These are phyloP conservation scores for Flaveria ramosissima DNA, from an alignment of 129 eudicot genomes.

Conservation along the genomic window DNA sequence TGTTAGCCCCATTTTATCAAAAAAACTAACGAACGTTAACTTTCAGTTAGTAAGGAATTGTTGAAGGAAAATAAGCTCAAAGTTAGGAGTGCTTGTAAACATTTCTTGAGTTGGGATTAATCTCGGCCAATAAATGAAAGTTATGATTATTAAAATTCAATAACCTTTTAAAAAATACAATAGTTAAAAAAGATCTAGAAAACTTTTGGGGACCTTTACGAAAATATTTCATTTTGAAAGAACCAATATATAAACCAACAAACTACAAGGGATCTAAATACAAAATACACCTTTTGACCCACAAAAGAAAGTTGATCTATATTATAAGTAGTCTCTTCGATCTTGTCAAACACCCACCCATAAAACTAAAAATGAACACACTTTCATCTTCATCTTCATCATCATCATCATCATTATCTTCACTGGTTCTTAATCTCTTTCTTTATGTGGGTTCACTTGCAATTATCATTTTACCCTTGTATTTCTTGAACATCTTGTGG, in stretches of 20 bases:
- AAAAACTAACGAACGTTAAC: too few species aligned
- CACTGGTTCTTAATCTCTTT: slow-evolving; percentile 31
- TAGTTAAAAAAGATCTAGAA: too few species aligned
- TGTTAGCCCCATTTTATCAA: too few species aligned
- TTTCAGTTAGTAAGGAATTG: too few species aligned
- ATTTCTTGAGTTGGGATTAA: too few species aligned
- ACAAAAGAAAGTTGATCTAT: neutral
- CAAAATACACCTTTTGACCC: neutral
- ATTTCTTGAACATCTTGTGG: slow-evolving; percentile 47
- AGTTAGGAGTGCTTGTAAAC: too few species aligned
- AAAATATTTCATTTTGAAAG: neutral
- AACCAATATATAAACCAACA: slow-evolving; percentile 17
- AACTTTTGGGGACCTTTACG: neutral
- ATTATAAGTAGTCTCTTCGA: slow-evolving; percentile 11
- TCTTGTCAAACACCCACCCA: slow-evolving; percentile 29
- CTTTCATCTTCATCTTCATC: neutral
- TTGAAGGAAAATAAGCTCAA: too few species aligned
- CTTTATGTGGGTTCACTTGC: slow-evolving; percentile 24
- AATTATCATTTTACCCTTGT: slow-evolving; percentile 31
- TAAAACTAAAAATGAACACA: slow-evolving; percentile 23
- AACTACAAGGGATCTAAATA: neutral
- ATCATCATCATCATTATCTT: neutral
- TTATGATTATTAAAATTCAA: too few species aligned
- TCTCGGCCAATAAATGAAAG: too few species aligned
- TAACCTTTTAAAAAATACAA: too few species aligned